A percentile compares a stretch with the other conserved stretches of the same genome.
Evolutionary conservation across 257 asterid genomes (phyloP).

Genomic region (Solanum sitiens): DNA sequence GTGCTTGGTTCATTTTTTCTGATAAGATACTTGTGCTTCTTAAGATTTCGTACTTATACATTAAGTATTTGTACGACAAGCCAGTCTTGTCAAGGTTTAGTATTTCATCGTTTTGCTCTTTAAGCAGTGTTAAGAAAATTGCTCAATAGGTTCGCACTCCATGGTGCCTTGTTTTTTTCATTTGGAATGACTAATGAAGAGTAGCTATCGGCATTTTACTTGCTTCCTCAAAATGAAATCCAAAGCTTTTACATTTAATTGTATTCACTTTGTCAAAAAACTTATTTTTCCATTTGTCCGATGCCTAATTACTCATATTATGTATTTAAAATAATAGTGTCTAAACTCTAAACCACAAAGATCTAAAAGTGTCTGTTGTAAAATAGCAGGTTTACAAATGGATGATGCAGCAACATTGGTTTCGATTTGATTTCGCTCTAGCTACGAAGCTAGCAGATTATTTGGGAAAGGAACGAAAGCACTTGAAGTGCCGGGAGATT

Average conservation of each 20-base stretch:
- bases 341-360: not conserved
- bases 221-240: not conserved
- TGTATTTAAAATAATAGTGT: not conserved
- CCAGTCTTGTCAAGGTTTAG: not conserved
- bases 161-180: not conserved
- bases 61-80: not conserved
- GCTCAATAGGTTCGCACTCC: not conserved
- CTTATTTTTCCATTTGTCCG: not conserved
- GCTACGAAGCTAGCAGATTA: slow-evolving; percentile 85
- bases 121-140: not conserved
- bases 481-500: slow-evolving; percentile 75
- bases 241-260: not conserved
- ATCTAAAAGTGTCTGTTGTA: not conserved
- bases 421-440: slow-evolving; percentile 68
- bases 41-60: not conserved
- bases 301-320: not conserved
- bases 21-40: not conserved
- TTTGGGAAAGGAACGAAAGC: slow-evolving; percentile 86
- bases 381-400: slow-evolving; percentile 75
- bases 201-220: not conserved
- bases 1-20: not conserved
- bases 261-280: not conserved
- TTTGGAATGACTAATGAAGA: not conserved
- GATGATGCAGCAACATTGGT: slow-evolving; percentile 94
- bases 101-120: not conserved